Percentiles rank a stretch among this genome's conserved stretches.
phyloP scores from a whole-genome alignment of 2,329 filamentous ascomycete species.

The Scopulariopsis brevicaulis region DNA sequence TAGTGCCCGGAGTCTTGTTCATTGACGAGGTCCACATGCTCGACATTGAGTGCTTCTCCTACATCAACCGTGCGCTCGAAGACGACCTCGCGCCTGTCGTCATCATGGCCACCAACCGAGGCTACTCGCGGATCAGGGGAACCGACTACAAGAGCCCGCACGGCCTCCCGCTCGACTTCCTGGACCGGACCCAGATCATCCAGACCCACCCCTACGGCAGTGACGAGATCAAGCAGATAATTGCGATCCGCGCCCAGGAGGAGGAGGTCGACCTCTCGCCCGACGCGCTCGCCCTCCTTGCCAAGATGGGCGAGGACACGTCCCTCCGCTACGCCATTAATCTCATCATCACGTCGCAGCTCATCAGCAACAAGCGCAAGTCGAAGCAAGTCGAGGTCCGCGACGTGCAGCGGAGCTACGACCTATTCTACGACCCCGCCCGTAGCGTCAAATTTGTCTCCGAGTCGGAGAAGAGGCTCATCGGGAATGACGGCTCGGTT shows the following conservation, averaged over 20 bases:
- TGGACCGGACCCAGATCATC: conserved; percentile 93
- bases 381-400: conserved; percentile 74
- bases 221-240: conserved; percentile 85
- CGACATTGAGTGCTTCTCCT: conserved; percentile 97
- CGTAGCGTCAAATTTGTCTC: conserved; percentile 84
- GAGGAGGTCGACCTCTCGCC: conserved; percentile 89
- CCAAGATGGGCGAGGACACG: conserved; percentile 89
- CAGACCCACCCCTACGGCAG: conserved; percentile 75
- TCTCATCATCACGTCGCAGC: conserved; percentile 86
- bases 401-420: conserved; percentile 88
- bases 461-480: conserved; percentile 85
- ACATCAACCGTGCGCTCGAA: conserved; percentile 93
- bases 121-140: conserved; percentile 81
- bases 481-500: conserved; percentile 75
- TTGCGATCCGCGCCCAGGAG: conserved; percentile 85
- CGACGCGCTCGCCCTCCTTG: conserved; percentile 83
- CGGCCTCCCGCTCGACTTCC: conserved; percentile 86
- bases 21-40: conserved; percentile 99
- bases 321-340: conserved; percentile 95
- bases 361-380: conserved; percentile 76
- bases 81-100: conserved; percentile 92
- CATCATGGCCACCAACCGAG: conserved; percentile 98
- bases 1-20: conserved; percentile 93
- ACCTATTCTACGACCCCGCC: conserved; percentile 82
- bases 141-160: conserved; percentile 91